Conservation (phyloP, 441 rosid species). For the Jatropha multifida region DNA sequence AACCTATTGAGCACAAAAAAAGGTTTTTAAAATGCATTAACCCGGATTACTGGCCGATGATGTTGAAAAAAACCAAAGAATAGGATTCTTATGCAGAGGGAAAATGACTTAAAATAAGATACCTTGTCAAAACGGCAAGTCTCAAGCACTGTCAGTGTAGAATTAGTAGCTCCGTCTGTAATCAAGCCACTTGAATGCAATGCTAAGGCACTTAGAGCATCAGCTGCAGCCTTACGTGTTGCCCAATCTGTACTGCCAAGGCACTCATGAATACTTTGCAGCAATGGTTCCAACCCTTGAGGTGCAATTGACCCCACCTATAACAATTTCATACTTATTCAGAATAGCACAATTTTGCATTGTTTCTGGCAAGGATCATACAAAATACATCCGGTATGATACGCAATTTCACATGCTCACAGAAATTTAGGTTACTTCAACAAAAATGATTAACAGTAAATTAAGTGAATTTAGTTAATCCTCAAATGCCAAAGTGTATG, state of each 20-base stretch:
- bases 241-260: slow-evolving; percentile 97
- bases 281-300: slow-evolving; percentile 71
- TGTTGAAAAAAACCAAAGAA: slow-evolving; percentile 3
- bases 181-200: slow-evolving; percentile 76
- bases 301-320: slow-evolving; percentile 96
- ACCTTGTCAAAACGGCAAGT: slow-evolving; percentile 96
- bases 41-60: neutral
- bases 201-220: slow-evolving; percentile 72
- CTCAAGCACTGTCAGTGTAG: slow-evolving; percentile 72
- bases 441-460: neutral
- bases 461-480: neutral
- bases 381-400: slow-evolving; percentile 2
- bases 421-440: neutral
- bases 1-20: neutral
- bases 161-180: slow-evolving; percentile 56
- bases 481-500: neutral
- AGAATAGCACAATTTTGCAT: slow-evolving; percentile 4
- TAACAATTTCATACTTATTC: slow-evolving; percentile 22
- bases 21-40: neutral
- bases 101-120: slow-evolving; percentile 6
- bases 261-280: slow-evolving; percentile 84
- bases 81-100: neutral
- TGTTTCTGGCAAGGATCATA: slow-evolving; percentile 7
- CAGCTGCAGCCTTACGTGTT: slow-evolving; percentile 96
- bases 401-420: neutral